phyloP scores from a whole-genome alignment of 1,139 yeast genomes.

The Suhomyces coccinellae region DNA sequence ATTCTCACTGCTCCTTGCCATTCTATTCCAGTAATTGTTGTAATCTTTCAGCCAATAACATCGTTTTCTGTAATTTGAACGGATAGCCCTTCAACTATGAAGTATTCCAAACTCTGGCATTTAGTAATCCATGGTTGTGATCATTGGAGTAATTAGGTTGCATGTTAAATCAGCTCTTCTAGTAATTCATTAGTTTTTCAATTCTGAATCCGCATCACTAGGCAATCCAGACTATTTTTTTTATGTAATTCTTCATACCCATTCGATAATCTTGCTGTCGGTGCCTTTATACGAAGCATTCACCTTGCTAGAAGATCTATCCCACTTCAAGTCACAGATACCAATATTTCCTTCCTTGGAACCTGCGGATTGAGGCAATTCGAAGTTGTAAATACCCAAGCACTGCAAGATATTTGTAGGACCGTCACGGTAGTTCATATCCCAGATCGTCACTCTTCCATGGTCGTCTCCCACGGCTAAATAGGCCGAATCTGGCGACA shows the following conservation, averaged over 20 bases:
- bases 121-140: too few species aligned
- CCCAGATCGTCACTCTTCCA: slow-evolving; percentile 60
- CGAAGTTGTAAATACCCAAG: slow-evolving; percentile 25
- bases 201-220: too few species aligned
- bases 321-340: slow-evolving; percentile 48
- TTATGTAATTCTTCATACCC: slow-evolving; percentile 9
- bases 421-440: slow-evolving; percentile 25
- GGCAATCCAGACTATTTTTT: too few species aligned
- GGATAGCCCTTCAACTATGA: too few species aligned
- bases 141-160: too few species aligned
- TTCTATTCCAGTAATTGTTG: too few species aligned
- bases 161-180: background rate
- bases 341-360: slow-evolving; percentile 24
- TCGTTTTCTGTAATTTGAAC: too few species aligned
- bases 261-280: slow-evolving; percentile 38
- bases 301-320: slow-evolving; percentile 30
- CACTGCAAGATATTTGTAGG: slow-evolving; percentile 22
- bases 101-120: too few species aligned
- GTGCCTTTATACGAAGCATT: slow-evolving; percentile 46
- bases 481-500: slow-evolving; percentile 50
- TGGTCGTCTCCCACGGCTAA: slow-evolving; percentile 65
- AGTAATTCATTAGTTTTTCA: too few species aligned
- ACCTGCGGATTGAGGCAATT: slow-evolving; percentile 12
- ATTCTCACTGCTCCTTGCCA: too few species aligned
- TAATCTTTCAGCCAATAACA: too few species aligned